Percentiles rank a stretch among this genome's conserved stretches.
phyloP scores from a whole-genome alignment of 139 green algal genomes.

The Volvox reticuliferus region DNA sequence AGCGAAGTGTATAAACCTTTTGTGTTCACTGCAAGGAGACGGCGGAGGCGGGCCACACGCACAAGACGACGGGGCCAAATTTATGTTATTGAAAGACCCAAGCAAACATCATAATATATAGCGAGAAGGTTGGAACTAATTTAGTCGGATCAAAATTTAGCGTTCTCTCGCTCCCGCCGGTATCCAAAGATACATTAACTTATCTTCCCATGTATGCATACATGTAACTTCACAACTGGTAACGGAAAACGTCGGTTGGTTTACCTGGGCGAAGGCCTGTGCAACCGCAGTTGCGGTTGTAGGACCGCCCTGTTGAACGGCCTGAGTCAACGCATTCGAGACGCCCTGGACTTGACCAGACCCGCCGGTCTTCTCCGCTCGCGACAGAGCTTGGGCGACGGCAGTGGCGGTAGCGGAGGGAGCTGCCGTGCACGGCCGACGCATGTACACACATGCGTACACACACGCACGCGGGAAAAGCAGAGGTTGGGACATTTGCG shows the following conservation, averaged over 20 bases:
- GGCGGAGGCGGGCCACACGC: neutral
- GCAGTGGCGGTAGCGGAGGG: neutral
- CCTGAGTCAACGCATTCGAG: constrained; percentile 2
- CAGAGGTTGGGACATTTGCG: too few species aligned
- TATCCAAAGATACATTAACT: too few species aligned
- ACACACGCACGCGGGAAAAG: too few species aligned
- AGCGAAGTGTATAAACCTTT: neutral
- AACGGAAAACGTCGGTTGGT: too few species aligned
- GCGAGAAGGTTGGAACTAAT: neutral
- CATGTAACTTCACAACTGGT: too few species aligned
- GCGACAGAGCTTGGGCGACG: neutral
- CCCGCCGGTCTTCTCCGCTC: neutral
- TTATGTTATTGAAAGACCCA: neutral
- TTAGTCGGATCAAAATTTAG: too few species aligned
- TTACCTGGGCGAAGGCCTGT: constrained; percentile 17
- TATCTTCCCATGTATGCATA: too few species aligned
- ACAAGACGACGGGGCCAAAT: neutral
- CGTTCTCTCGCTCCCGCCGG: too few species aligned
- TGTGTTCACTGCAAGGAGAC: neutral
- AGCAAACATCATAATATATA: neutral
- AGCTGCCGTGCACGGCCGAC: too few species aligned
- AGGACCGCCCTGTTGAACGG: constrained; percentile 21
- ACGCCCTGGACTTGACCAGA: neutral
- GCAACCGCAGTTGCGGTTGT: neutral
- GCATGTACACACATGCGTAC: neutral